Conservation (phyloP, 129 eudicot species). For the sunflower (Helianthus annuus) region HanXRQr2.0-SUNRISE NC_035433.2:99727017-99727516, state of each 20-base stretch:
- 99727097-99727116: no score
- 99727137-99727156: no score
- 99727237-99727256: no score
- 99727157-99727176: background rate
- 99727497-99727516: background rate
- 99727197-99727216: background rate
- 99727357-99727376: background rate
- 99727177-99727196: background rate
- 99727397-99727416: background rate
- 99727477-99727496: conserved; percentile 5
- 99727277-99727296: background rate
- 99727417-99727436: conserved; percentile 17
- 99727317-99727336: background rate
- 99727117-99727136: no score
- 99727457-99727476: background rate
- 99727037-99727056: no score
- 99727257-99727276: no score
- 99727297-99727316: no score
- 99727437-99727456: background rate
- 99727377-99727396: conserved; percentile 4
- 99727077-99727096: no score
- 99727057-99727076: no score
- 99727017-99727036: no score
- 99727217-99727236: background rate
- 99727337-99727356: background rate